phyloP scores from a whole-genome alignment of 2,329 filamentous ascomycete genomes.

The Phaeosphaeria sp. region DNA sequence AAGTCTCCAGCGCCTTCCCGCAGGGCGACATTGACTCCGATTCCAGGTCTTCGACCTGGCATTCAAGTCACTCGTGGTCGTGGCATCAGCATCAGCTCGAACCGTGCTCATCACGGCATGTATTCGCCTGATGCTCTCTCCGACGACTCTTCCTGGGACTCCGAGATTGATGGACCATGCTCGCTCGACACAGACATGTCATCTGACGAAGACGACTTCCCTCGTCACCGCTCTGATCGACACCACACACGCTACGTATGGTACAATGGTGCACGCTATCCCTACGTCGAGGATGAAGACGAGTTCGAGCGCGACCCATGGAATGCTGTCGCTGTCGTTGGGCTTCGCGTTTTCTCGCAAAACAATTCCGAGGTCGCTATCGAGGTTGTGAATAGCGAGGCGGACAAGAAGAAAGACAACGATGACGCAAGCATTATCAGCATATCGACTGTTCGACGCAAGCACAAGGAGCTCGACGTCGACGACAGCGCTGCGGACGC shows the following conservation, averaged over 20 bases:
- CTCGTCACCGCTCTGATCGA: conserved; percentile 15
- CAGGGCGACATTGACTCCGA: conserved; percentile 46
- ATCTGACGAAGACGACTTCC: conserved; percentile 18
- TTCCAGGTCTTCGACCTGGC: conserved; percentile 42
- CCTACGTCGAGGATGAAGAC: conserved; percentile 46
- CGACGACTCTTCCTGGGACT: conserved; percentile 51
- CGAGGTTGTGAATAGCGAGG: conserved; percentile 55
- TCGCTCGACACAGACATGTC: conserved; percentile 34
- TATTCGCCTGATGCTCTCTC: conserved; percentile 40
- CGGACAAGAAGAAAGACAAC: conserved; percentile 32
- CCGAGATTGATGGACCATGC: conserved; percentile 48
- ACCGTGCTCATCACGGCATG: conserved; percentile 38
- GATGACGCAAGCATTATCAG: conserved; percentile 36
- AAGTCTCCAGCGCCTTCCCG: conserved; percentile 37
- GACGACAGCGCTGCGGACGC: conserved; percentile 51
- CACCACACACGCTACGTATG: conserved; percentile 25
- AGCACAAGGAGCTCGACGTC: conserved; percentile 48
- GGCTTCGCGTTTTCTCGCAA: conserved; percentile 64
- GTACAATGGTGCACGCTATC: conserved; percentile 29
- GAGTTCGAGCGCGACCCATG: conserved; percentile 61
- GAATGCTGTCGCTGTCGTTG: conserved; percentile 68
- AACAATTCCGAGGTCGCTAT: conserved; percentile 59
- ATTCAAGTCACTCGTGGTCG: conserved; percentile 43
- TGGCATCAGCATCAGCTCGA: conserved; percentile 36
- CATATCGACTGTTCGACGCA: conserved; percentile 25